Conservation (phyloP, 345 rosid species). For the Brassica incana region DNA sequence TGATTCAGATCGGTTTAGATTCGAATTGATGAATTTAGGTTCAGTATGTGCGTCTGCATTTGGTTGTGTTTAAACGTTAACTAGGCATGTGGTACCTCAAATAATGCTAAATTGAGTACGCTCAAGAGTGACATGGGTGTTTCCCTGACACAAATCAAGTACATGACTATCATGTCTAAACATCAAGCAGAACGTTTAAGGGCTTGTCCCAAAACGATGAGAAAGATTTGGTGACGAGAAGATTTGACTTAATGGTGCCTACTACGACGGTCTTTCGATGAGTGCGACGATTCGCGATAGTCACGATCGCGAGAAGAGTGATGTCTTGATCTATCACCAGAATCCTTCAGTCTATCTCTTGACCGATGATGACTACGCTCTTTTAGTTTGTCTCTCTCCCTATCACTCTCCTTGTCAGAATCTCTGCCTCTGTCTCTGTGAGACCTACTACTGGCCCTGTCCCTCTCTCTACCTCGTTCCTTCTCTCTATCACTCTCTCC, state of each 20-base stretch:
- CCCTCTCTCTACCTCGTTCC: conserved; percentile 52
- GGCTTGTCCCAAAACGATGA: background rate
- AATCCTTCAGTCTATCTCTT: conserved; percentile 70
- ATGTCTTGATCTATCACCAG: conserved; percentile 74
- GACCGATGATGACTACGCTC: conserved; percentile 68
- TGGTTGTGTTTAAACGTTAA: background rate
- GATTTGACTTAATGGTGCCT: conserved; percentile 20
- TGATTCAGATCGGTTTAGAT: background rate
- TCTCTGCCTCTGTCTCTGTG: conserved; percentile 81
- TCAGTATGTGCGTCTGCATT: background rate
- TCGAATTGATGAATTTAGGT: background rate
- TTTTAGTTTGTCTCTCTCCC: conserved; percentile 66
- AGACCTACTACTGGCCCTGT: conserved; percentile 55
- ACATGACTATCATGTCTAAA: conserved; percentile 5
- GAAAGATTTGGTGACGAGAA: conserved; percentile 2
- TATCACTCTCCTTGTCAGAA: conserved; percentile 76
- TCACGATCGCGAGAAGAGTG: conserved; percentile 68
- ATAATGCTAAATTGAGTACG: background rate
- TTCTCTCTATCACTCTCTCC: conserved; percentile 69
- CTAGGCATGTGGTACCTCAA: background rate
- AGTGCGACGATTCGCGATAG: conserved; percentile 23
- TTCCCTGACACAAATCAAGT: background rate
- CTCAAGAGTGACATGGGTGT: background rate
- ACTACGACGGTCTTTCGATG: conserved; percentile 35
- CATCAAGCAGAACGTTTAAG: background rate